A percentile compares a stretch with the other conserved stretches of the same genome.
Evolutionary conservation across 129 eudicot species (phyloP).

Genomic region (Smallanthus sonchifolius): DNA sequence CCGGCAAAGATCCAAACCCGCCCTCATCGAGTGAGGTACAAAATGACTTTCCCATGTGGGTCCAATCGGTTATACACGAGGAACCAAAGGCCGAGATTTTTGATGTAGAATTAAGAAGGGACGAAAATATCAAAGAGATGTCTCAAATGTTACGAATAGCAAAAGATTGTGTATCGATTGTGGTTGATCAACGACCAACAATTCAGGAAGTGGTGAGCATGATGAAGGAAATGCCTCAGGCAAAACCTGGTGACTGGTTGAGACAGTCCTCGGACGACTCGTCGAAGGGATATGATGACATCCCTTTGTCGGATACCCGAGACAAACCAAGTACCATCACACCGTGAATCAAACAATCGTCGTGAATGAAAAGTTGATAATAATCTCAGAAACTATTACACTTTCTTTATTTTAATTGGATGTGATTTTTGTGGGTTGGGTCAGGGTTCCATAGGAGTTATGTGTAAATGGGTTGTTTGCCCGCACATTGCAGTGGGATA

Average conservation of each 20-base stretch:
- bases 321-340: constrained; percentile 34
- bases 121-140: constrained; percentile 65
- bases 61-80: constrained; percentile 46
- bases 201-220: constrained; percentile 58
- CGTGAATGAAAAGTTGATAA: background rate
- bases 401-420: background rate
- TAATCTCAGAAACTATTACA: too few species aligned
- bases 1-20: constrained; percentile 66
- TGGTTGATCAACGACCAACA: constrained; percentile 35
- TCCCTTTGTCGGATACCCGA: constrained; percentile 48
- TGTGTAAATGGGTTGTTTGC: background rate
- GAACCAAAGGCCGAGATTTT: constrained; percentile 50
- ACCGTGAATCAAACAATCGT: background rate
- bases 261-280: constrained; percentile 61
- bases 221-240: constrained; percentile 60
- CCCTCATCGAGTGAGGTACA: constrained; percentile 67
- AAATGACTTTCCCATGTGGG: constrained; percentile 70
- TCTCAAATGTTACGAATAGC: constrained; percentile 64
- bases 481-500: too few species aligned
- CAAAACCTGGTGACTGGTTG: constrained; percentile 46
- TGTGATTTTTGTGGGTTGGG: background rate
- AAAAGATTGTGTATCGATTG: constrained; percentile 56
- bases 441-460: background rate
- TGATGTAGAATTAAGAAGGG: constrained; percentile 57
- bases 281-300: constrained; percentile 56